Base-by-base conservation (phyloP, 2,329 filamentous ascomycete genomes). In the Ophiostoma perfectum region DNA sequence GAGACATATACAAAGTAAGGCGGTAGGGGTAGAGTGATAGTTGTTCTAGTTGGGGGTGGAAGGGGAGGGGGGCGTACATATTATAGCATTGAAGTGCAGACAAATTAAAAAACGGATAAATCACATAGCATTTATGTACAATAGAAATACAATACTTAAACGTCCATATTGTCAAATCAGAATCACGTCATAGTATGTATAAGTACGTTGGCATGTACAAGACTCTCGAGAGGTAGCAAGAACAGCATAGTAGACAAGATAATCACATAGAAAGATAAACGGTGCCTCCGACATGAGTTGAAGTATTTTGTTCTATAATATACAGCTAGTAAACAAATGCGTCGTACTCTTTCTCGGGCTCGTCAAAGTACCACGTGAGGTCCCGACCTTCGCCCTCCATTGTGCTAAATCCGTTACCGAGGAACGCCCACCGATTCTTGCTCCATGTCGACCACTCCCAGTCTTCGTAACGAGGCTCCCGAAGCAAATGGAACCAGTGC, bases 311-410 rank as follows among this genome's bases (percentile, higher is more conserved):
- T 58, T 8, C 18, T 12, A 58, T 11, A 49, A 8, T 7, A 49
- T 14, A 49, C 45, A 5, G n/a, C 12, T 62, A 62, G 41, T 62
- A 62, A 39, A 41, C n/a, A 62, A 62, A 62, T n/a, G 58, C 36
- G 16, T 67, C 70, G n/a, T 91, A 87, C 65, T 88, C 79, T 64
- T 84, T 80, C 49, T 81, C 80, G 0, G 84, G 84, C 41, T 81
- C 73, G 71, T 79, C 84, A 69, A 80, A 78, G 69, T 80, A 81
- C 70, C 77, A 80, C 0, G 75, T 79, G 73, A 78, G 74, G 70
- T 82, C 81, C 2, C 77, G 75, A 2, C 76, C 78, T 65, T 79
- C 78, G 55, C 76, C 74, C 73, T 81, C 80, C 1, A 76, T 78
- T 69, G 80, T 77, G 49, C 78, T 80, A 70, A 79, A 78, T 0